These are phyloP conservation scores for Exophiala sp. DNA, from an alignment of 2,329 filamentous ascomycete species.

Conservation along the genomic window DNA sequence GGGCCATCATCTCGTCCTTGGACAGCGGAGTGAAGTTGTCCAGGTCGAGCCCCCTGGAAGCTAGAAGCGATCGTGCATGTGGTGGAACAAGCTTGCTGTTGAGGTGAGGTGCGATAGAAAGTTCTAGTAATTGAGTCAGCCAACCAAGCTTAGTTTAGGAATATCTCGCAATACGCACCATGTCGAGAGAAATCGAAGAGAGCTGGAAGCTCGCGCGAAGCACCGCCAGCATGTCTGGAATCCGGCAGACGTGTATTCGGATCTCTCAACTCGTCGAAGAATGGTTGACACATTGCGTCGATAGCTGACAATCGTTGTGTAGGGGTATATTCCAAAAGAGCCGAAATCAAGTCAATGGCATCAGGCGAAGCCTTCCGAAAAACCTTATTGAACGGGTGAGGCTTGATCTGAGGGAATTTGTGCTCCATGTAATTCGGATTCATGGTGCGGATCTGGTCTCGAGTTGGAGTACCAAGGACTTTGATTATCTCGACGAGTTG, in stretches of 20 bases:
- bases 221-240: constrained; percentile 80
- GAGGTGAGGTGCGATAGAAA: constrained; percentile 87
- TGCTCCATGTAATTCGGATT: constrained; percentile 99
- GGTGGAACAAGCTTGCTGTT: constrained; percentile 84
- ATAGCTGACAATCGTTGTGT: constrained; percentile 91
- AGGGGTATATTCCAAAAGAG: constrained; percentile 92
- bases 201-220: constrained; percentile 74
- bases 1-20: constrained; percentile 96
- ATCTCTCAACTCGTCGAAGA: constrained; percentile 95
- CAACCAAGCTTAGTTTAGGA: constrained; percentile 3
- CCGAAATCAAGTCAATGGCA: constrained; percentile 91
- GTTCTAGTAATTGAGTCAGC: constrained; percentile 57
- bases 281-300: constrained; percentile 96
- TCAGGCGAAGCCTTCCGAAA: constrained; percentile 93
- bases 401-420: constrained; percentile 99
- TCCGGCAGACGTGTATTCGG: constrained; percentile 88
- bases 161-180: constrained; percentile 57
- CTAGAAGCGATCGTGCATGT: constrained; percentile 72
- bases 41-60: constrained; percentile 78
- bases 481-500: constrained; percentile 99
- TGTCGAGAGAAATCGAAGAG: constrained; percentile 94
- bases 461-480: constrained; percentile 90
- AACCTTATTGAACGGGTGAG: constrained; percentile 98
- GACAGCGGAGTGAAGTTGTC: constrained; percentile 88
- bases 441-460: constrained; percentile 99